Percentiles rank a stretch among this genome's conserved stretches.
These are phyloP conservation scores for Gynostemma pentaphyllum DNA, from an alignment of 306 rosid genomes.

Conservation along the genomic window DNA sequence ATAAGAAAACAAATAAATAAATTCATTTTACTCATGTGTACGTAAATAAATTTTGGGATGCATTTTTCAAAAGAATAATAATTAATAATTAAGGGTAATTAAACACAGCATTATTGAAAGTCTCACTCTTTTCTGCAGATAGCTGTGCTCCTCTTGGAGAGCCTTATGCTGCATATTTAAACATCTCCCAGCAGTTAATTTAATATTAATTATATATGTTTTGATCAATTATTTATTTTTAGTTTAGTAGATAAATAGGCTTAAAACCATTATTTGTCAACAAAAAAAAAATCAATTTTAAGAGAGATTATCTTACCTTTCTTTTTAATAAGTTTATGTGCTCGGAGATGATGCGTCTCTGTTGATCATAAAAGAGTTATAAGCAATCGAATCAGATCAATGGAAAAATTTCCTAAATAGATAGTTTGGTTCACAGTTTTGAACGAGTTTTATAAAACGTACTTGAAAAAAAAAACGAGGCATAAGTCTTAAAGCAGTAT, in stretches of 20 bases:
- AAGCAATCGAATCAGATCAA: neutral
- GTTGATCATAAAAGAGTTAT: neutral
- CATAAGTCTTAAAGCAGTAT: too few species aligned
- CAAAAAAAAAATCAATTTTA: neutral
- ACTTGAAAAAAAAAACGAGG: too few species aligned
- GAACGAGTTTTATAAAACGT: too few species aligned
- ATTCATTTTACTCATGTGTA: neutral
- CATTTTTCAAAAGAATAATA: neutral
- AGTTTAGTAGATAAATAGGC: neutral
- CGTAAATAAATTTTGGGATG: neutral
- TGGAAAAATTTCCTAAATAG: too few species aligned
- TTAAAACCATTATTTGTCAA: too few species aligned
- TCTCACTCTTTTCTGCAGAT: slow-evolving; percentile 32
- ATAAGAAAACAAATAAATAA: too few species aligned
- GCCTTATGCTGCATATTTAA: slow-evolving; percentile 17
- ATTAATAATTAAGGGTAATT: neutral
- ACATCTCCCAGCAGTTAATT: neutral
- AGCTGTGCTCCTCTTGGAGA: slow-evolving; percentile 26
- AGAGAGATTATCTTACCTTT: slow-evolving; percentile 14
- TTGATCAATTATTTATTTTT: neutral
- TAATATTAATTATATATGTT: neutral
- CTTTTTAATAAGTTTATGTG: slow-evolving; percentile 21
- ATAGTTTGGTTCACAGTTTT: too few species aligned
- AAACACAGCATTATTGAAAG: neutral
- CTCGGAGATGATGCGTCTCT: slow-evolving; percentile 29